Evolutionary conservation across 2,329 filamentous ascomycete species (phyloP).

Genomic region (Calycina herbarum): DNA sequence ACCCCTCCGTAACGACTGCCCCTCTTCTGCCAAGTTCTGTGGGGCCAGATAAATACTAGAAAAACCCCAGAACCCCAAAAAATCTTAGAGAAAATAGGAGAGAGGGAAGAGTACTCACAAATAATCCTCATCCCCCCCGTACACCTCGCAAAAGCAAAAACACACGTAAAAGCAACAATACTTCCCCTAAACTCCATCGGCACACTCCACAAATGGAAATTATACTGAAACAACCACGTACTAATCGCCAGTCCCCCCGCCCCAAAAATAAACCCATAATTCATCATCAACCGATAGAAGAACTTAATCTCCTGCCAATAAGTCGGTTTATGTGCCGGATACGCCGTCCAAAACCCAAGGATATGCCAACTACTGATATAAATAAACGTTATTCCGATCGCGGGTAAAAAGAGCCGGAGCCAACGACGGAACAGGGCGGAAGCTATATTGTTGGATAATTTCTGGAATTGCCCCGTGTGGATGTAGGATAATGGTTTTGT

Average conservation of each 20-base stretch:
- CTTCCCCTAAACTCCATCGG: conserved; percentile 63
- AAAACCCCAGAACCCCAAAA: too few species aligned
- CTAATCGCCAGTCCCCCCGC: conserved; percentile 45
- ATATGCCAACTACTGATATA: conserved; percentile 34
- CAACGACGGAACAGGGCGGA: conserved; percentile 50
- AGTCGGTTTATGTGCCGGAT: conserved; percentile 10
- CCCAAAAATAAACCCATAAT: conserved; percentile 66
- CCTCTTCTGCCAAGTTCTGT: background rate
- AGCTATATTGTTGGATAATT: conserved; percentile 41
- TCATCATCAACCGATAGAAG: conserved; percentile 54
- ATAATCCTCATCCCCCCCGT: conserved; percentile 55
- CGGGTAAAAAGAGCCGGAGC: conserved; percentile 47
- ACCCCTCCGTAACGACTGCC: background rate
- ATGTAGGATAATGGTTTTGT: conserved; percentile 45
- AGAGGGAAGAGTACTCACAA: conserved; percentile 35
- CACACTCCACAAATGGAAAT: conserved; percentile 57
- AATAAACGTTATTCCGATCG: conserved; percentile 44
- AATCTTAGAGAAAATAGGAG: background rate
- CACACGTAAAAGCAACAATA: conserved; percentile 57
- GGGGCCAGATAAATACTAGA: background rate
- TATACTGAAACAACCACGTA: conserved; percentile 54
- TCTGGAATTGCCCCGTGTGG: conserved; percentile 34
- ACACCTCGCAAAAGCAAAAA: conserved; percentile 57
- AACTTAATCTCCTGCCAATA: conserved; percentile 19
- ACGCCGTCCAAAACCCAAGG: conserved; percentile 31